These are phyloP conservation scores for Phyllosticta citrichinensis DNA, from an alignment of 2,329 filamentous ascomycete species.

Conservation along the genomic window DNA sequence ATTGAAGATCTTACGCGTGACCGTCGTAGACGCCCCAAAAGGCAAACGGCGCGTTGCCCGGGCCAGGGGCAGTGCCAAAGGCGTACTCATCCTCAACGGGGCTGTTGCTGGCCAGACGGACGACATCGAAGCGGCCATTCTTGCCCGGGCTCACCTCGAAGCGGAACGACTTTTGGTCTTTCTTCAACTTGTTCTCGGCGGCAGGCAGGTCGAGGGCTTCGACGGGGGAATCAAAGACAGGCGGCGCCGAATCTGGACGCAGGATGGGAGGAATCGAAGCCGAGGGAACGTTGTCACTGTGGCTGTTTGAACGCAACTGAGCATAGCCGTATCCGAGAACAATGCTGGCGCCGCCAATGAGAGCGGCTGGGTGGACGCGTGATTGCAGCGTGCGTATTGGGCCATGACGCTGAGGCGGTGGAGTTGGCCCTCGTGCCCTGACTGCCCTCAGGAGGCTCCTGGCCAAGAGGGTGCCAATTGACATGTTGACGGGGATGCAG, in stretches of 20 bases:
- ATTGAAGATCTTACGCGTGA: conserved; percentile 32
- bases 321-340: background rate
- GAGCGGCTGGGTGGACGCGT: background rate
- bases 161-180: background rate
- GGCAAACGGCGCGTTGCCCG: conserved; percentile 22
- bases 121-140: conserved; percentile 1
- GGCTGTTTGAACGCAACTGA: background rate
- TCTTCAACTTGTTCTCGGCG: background rate
- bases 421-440: background rate
- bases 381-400: background rate
- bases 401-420: background rate
- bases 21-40: conserved; percentile 41
- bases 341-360: background rate
- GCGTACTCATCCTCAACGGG: conserved; percentile 22
- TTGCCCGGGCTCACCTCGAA: background rate
- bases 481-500: background rate
- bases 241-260: background rate
- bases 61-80: conserved; percentile 20
- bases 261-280: background rate
- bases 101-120: conserved; percentile 8
- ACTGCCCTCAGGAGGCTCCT: background rate
- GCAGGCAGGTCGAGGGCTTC: background rate
- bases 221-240: background rate
- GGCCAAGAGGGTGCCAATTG: background rate
- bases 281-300: background rate